Base-by-base conservation (phyloP, 2,329 filamentous ascomycete species). In the Pseudogymnoascus sp. region DNA sequence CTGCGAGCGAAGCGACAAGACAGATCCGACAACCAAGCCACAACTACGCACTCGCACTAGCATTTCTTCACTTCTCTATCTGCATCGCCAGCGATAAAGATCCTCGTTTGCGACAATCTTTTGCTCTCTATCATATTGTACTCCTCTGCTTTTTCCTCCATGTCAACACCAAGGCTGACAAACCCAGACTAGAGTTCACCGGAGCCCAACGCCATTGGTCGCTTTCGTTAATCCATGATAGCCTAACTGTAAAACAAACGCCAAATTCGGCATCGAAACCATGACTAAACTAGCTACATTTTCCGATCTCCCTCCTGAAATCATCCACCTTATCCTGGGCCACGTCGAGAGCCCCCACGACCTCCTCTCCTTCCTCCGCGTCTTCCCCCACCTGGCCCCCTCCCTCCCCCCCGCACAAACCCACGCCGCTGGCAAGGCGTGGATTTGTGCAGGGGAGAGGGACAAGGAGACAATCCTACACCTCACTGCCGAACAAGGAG, bases 91-190 rank as follows among this genome's bases (percentile, higher is more conserved):
- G 19, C 19, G 19, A 19, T 19, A 19, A 19, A 19, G 1, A 19
- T 19, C 19, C 19, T 19, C 19, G 19, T 19, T 19, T 19, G 19
- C 19, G 19, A 2, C 19, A 75, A 23, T 45, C 9, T 45, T 45
- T 45, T 25, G 9, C 19, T 45, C 11, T 6, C 7, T 23, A 5
- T 23, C 22, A 45, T 23, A 14, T 45, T 45, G 41, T 22, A 11
- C 16, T 45, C 19, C 19, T 23, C 19, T 45, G 19, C 19, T 3
- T 23, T 45, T 45, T 5, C 41, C 11, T 28, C 25, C 45, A 52
- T 16, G n/a, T 52, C 8, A 52, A 30, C 25, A 30, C 6, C 8
- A 6, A 11, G 12, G 45, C n/a, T 52, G 45, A 1, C 14, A 52
- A 30, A 11, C 8, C 7, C 8, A 19, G 9, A 30, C 14, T 9